Evolutionary conservation across 2,329 filamentous ascomycete genomes (phyloP), one percentile per base, ranked within the genome.

Genomic region (Colletotrichum sp.): DNA sequence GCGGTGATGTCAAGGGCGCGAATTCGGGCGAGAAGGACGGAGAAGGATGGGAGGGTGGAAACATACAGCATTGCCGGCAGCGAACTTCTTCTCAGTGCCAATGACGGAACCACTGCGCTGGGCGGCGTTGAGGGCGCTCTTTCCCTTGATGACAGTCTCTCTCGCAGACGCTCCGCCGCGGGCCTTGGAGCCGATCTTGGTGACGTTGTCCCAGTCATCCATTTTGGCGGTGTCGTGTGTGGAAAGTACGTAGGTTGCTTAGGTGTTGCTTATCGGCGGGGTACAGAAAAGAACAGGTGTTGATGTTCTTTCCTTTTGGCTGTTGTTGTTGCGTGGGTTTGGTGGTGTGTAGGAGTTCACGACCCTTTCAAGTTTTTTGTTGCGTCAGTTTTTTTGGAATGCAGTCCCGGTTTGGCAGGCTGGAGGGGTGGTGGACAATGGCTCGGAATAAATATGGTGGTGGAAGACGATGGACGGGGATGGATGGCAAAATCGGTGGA

Each of bases 111-210:
- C 97, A 77, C 89, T 91, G 78, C 97, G 93, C 87, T 95, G 93
- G 32, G 97, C 97, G 77, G 96, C 96, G 86, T 99, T 99, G 80
- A 99, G 88, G 44, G 95, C 92, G 75, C 88, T 83, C 85, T 95
- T 95, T 84, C 96, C 95, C 85, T 94, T 94, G 84, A 99, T 91
- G 81, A 98, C 96, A 5, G 94, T 98, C 90, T 98, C 96, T 80
- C 95, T 95, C 80, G 92, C 88, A 71, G 84, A 85, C 75, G 86
- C 90, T 81, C 93, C 94, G 79, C 92, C 91, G 82, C 93, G 92
- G 83, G 91, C 91, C 88, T 95, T 96, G 92, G 92, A 95, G 83
- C 97, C 97, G 84, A 99, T 99, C 91, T 97, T 98, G 88, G 96
- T 98, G 81, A 94, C 92, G 80, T 88, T 86, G 82, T 98, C 94